A percentile compares a stretch with the other conserved stretches of the same genome.
Conservation (phyloP, 1,284 basidiomycete species). For the Ganoderma multipileum region DNA sequence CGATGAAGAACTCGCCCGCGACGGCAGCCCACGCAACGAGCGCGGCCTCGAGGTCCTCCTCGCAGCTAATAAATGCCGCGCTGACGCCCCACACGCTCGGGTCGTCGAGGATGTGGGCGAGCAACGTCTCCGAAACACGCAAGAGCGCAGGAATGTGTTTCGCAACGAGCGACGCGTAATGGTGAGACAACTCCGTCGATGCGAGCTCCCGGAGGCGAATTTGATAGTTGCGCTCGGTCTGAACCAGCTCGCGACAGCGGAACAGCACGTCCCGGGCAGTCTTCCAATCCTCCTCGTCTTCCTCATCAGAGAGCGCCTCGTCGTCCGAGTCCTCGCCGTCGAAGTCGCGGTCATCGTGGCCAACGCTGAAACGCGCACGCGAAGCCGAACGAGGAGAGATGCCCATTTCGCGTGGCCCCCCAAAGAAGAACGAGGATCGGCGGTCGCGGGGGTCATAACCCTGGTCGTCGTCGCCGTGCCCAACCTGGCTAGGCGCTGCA, state of each 20-base stretch:
- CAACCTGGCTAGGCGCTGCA: conserved; percentile 26
- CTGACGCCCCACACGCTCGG: conserved; percentile 69
- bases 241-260: conserved; percentile 66
- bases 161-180: conserved; percentile 61
- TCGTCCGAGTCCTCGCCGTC: conserved; percentile 32
- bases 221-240: conserved; percentile 71
- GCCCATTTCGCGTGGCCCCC: conserved; percentile 31
- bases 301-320: conserved; percentile 29
- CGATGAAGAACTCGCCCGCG: conserved; percentile 63
- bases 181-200: conserved; percentile 42
- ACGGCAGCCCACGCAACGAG: conserved; percentile 69
- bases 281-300: conserved; percentile 53
- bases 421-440: conserved; percentile 34
- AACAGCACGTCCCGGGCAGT: conserved; percentile 63
- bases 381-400: conserved; percentile 23
- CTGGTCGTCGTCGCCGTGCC: conserved; percentile 26
- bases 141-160: conserved; percentile 58
- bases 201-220: conserved; percentile 53
- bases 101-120: conserved; percentile 58
- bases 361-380: conserved; percentile 35
- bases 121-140: conserved; percentile 52
- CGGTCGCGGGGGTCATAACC: conserved; percentile 20
- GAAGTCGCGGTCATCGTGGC: conserved; percentile 31
- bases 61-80: conserved; percentile 59
- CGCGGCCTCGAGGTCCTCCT: conserved; percentile 60